Conservation (phyloP, 371 early-diverging fungal genomes). For the Zychaea mexicana region DNA sequence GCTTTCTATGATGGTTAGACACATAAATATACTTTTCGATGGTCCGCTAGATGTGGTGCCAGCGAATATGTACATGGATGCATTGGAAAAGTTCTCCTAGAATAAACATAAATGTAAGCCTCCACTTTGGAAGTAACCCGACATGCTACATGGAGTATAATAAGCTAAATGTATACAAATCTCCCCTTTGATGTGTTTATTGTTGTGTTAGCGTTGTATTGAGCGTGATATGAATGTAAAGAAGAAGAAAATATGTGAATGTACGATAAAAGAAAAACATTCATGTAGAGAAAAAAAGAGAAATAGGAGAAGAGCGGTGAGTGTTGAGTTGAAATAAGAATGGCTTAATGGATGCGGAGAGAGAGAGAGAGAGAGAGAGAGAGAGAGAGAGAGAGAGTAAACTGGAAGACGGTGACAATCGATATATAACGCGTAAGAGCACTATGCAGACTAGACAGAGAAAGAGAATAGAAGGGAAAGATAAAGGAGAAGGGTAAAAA, state of each 20-base stretch:
- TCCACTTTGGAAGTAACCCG: too few species aligned
- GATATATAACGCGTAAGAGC: not conserved
- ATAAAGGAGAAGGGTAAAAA: not conserved
- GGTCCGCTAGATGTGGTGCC: too few species aligned
- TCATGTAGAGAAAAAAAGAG: too few species aligned
- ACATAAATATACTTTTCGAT: too few species aligned
- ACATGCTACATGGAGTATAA: too few species aligned
- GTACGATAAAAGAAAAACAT: constrained; percentile 3
- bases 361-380: not conserved
- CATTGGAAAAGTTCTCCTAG: too few species aligned
- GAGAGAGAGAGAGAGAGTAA: not conserved
- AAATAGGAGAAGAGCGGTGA: too few species aligned
- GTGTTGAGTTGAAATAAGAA: too few species aligned
- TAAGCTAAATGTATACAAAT: not conserved
- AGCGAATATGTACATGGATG: too few species aligned
- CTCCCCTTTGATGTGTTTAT: not conserved
- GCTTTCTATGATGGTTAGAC: too few species aligned
- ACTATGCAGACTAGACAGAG: constrained; percentile 1
- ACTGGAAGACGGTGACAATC: not conserved
- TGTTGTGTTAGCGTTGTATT: not conserved
- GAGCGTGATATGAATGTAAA: not conserved
- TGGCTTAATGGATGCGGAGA: not conserved
- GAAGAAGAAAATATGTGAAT: not conserved
- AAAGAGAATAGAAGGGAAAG: not conserved
- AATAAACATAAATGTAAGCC: too few species aligned